Base-by-base conservation (phyloP, 2,329 filamentous ascomycete species). In the Colletotrichum karsti region DNA sequence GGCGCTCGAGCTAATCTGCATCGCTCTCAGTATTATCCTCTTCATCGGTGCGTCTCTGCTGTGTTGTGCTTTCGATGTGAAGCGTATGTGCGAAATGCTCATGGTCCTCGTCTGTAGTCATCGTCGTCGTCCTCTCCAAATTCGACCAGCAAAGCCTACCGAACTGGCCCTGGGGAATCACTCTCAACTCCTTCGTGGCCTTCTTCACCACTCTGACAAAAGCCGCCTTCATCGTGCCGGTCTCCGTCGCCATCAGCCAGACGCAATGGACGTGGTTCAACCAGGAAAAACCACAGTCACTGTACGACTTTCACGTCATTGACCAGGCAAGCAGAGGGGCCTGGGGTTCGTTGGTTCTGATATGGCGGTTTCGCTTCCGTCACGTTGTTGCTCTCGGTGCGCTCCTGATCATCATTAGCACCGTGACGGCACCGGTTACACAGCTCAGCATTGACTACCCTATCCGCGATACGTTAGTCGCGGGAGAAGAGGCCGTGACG, bases 171-270 rank as follows among this genome's bases (percentile, higher is more conserved):
- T 24, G 64, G 5, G 35, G 44, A 12, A 56, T 69, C 33, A 71
- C 54, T 3, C 58, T 71, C n/a, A 71, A 71, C 50, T 65, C 71
- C 2, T 70, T 72, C 22, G 56, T 72, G 1, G 69, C 67, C 5
- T 50, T 72, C 26, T 51, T 69, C 20, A 58, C 69, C 5, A 69
- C 67, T 18, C 37, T 64, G 5, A n/a, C 62, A 30, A 70, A 70
- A 18, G 62, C 64, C 0, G 63, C 67, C 3, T 62, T 71, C 26
- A 62, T 71, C 58, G 13, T 64, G 8, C 63, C 67, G 1, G 55
- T 71, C 6, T 50, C 54, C 7, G 44, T 62, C 24, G 56, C 63
- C 37, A 71, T 72, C 24, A 62, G 69, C 39, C 69, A 70, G 44
- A 18, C 46, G 26, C 55, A 70, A 41, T 71, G 69, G 70, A 63